phyloP scores from a whole-genome alignment of 2,329 filamentous ascomycete species.

The Talaromyces albobiverticillius region DNA sequence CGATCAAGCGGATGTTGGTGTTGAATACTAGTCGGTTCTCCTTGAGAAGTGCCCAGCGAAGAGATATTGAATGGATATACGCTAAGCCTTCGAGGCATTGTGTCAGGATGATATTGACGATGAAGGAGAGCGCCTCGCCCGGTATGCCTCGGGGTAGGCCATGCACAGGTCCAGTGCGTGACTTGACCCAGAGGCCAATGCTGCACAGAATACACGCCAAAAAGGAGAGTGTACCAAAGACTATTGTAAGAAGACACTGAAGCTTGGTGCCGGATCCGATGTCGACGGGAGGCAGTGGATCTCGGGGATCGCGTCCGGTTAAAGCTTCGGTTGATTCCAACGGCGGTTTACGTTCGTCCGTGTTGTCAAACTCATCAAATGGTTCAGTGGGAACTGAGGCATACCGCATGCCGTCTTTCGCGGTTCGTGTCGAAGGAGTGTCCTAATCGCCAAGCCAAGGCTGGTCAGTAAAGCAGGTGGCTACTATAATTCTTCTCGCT shows the following conservation, averaged over 20 bases:
- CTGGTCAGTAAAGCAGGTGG: neutral
- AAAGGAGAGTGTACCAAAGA: neutral
- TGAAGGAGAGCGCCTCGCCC: neutral
- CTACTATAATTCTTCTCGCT: neutral
- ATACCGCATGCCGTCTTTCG: neutral
- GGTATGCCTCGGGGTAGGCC: neutral
- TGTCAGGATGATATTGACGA: neutral
- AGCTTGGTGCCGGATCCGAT: neutral
- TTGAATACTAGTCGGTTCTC: conserved; percentile 19
- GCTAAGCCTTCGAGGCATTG: neutral
- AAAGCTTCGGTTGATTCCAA: neutral
- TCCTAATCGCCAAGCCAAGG: neutral
- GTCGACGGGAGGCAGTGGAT: neutral
- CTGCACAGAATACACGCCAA: neutral
- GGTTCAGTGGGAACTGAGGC: neutral
- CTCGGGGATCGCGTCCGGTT: neutral
- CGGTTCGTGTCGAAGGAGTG: neutral
- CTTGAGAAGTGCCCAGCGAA: neutral
- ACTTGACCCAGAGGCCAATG: neutral
- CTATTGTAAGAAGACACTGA: neutral
- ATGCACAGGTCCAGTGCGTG: neutral
- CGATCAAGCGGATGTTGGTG: conserved; percentile 20
- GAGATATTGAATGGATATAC: neutral
- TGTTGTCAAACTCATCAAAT: neutral
- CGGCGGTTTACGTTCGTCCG: neutral